Evolutionary conservation across 352 stramenopile species (phyloP), one percentile per base, ranked within the genome.

Genomic region (Phytophthora foliorum): DNA sequence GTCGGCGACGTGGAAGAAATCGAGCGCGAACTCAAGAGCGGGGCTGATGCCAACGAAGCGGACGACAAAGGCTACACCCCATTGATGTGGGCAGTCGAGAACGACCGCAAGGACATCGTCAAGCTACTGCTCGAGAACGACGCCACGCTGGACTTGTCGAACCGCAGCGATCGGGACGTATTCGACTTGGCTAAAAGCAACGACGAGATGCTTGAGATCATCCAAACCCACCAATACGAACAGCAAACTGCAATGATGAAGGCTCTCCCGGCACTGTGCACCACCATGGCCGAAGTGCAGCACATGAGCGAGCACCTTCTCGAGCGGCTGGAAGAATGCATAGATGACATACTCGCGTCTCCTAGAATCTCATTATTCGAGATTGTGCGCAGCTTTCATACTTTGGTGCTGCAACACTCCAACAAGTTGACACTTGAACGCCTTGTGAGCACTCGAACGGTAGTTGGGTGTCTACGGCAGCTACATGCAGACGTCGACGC

Each of bases 351-450:
- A 8, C 3, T 51, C 4, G 17, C 54, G 3, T 5, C 19, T 17
- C 17, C 27, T 11, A 21, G 24, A 2, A 22, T 1, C 3, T 21
- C 13, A 2, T 7, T 60, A 0, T 21, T 49, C 3, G 34, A 8
- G 1, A 24, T 64, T 21, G 25, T 53, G 19, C 54, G 44, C 38
- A 56, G 17, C 3, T 60, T 72, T 19, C 41, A 74, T 22, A 21
- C 27, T 16, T 19, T 73, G 17, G 19, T 73, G 29, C 14, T 25
- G 17, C 59, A 66, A 8, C 56, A 69, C 41, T 51, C 41, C 5
- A 62, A 57, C 29, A 74, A 74, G 25, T 38, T 57, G 60, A 50
- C 48, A 6, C 45, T 69, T 8, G 42, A 59, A 36, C 53, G 66
- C 10, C 55, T 74, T 3, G 59, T 69, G 6, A 66, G 59, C 17